Percentiles rank a stretch among this genome's conserved stretches.
Conservation (phyloP, 2,329 filamentous ascomycete genomes). For the Biscogniauxia marginata region DNA sequence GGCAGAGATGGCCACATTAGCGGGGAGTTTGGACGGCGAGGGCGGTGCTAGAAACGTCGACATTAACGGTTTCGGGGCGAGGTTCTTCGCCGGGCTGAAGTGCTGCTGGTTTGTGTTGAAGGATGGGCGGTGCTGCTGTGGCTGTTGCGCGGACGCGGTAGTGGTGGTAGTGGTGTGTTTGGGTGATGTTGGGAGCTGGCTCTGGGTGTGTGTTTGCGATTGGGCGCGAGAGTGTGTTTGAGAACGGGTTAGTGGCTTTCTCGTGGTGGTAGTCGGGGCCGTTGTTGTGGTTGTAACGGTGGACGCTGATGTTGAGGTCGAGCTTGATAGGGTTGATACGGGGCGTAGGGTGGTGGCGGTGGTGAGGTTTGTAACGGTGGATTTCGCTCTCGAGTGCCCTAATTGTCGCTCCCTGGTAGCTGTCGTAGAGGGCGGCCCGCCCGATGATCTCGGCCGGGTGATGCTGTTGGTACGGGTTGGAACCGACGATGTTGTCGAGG, state of each 20-base stretch:
- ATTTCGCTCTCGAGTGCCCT: conserved; percentile 40
- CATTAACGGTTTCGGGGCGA: conserved; percentile 61
- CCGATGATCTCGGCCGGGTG: conserved; percentile 25
- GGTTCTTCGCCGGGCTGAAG: conserved; percentile 62
- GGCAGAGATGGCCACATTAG: conserved; percentile 57
- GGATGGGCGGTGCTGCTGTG: conserved; percentile 44
- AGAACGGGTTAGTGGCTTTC: conserved; percentile 22
- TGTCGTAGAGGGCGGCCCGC: conserved; percentile 13
- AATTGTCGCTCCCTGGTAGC: conserved; percentile 13
- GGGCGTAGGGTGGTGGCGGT: conserved; percentile 40
- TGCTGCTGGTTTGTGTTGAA: conserved; percentile 67
- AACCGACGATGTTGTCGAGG: conserved; percentile 18
- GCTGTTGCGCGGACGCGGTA: conserved; percentile 25
- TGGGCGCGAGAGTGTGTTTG: conserved; percentile 18
- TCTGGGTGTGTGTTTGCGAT: conserved; percentile 15
- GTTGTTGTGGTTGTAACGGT: conserved; percentile 26
- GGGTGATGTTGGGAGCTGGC: conserved; percentile 23
- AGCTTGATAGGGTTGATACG: conserved; percentile 10
- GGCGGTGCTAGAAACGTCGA: conserved; percentile 57
- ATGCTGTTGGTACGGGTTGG: conserved; percentile 13
- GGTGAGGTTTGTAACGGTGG: conserved; percentile 40
- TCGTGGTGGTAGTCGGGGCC: conserved; percentile 22
- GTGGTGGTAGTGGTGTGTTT: conserved; percentile 2
- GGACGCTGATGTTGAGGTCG: conserved; percentile 1
- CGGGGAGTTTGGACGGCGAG: conserved; percentile 59